Base-by-base conservation (phyloP, 352 stramenopile genomes). In the Pilasporangium apinafurcum region DNA sequence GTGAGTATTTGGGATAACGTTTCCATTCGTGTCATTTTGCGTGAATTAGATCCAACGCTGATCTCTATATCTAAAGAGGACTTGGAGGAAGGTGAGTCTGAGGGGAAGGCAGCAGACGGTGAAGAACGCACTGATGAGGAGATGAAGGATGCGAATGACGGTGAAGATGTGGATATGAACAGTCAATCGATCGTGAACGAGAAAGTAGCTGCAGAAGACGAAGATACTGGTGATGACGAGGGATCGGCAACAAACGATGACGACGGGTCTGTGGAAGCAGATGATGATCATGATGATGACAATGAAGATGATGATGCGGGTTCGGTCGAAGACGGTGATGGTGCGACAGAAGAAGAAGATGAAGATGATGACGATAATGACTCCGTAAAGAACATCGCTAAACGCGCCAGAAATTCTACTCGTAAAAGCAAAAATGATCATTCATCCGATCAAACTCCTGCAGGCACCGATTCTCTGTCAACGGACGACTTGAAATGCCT, bases 1-100 rank as follows among this genome's bases (percentile, higher is more conserved):
- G 62, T 92, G n/a, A 87, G 65, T 8, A 69, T 92, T 21, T 92
- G 81, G 81, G 81, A 92, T 54, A 90, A 87, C 44, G 80, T 75
- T 22, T 82, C 66, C 6, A 71, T 92, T 12, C 76, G 73, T 20
- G 77, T 86, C 22, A 84, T 90, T 53, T 88, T 73, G 32, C 70
- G 77, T 2, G 76, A 90, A 49, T 58, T 92, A 36, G 76, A 90
- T 30, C 81, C 81, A 27, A 86, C 76, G 33, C 55, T 75, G 5
- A 75, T 86, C 26, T 44, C 58, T 6, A 28, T 84, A n/a, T 66
- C 74, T 14, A 35, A 34, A 1, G 53, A 59, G 24, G 48, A 38
- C 5, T 16, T 50, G 18, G 39, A 37, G 1, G 37, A 31, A 10
- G 27, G 59, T 21, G 17, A 17, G 32, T 14, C 27, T 10, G 28